A percentile compares a stretch with the other conserved stretches of the same genome.
Conservation (phyloP, 306 rosid species). For the Cucurbita maxima region DNA sequence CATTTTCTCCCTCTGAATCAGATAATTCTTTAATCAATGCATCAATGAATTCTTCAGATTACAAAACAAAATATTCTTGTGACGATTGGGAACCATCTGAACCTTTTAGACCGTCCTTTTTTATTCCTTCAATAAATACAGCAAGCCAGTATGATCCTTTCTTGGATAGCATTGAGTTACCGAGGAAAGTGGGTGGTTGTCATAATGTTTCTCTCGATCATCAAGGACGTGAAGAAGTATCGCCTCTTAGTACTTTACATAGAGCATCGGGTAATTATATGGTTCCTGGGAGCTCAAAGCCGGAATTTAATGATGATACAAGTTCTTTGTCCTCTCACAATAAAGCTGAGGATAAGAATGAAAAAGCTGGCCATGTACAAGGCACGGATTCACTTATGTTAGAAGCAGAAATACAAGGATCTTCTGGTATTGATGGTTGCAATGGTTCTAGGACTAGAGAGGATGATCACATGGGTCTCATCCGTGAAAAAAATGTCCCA, state of each 20-base stretch:
- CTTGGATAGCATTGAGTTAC: conserved; percentile 54
- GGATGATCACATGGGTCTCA: conserved; percentile 17
- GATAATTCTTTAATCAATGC: conserved; percentile 25
- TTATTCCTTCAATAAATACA: conserved; percentile 42
- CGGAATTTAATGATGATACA: conserved; percentile 41
- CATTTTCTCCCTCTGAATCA: conserved; percentile 30
- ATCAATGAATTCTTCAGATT: conserved; percentile 19
- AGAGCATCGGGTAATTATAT: conserved; percentile 26
- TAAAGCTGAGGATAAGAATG: conserved; percentile 35
- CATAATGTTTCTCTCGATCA: conserved; percentile 34
- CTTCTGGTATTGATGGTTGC: conserved; percentile 24
- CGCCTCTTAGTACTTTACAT: conserved; percentile 22
- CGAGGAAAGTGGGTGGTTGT: conserved; percentile 50
- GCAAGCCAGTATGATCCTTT: conserved; percentile 60
- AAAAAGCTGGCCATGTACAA: conserved; percentile 17
- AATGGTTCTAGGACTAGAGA: conserved; percentile 25
- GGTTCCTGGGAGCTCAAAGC: conserved; percentile 31
- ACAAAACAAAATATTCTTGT: conserved; percentile 27
- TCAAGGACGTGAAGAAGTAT: conserved; percentile 35
- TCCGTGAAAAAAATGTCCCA: conserved; percentile 16
- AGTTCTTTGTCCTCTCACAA: conserved; percentile 74
- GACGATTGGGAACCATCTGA: conserved; percentile 85
- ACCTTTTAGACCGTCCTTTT: conserved; percentile 77
- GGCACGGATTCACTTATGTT: conserved; percentile 31
- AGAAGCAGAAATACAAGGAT: conserved; percentile 48